Evolutionary conservation across 257 asterid species (phyloP).

Genomic region (Primulina eburnea): DNA sequence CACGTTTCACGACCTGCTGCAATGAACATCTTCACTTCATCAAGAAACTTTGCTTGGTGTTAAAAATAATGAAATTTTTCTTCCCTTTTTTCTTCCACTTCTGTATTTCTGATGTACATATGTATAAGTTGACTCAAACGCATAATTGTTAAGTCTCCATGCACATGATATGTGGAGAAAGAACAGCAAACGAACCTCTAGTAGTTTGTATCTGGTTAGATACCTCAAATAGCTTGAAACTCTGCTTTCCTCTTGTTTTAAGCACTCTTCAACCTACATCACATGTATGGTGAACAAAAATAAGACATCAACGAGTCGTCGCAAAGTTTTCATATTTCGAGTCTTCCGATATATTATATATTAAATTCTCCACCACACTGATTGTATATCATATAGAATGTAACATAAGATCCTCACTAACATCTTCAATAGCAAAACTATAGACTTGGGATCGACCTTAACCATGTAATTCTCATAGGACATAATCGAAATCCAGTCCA

Average conservation of each 20-base stretch:
- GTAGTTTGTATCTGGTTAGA: constrained; percentile 28
- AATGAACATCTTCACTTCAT: background rate
- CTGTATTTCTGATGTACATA: background rate
- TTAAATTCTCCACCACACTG: background rate
- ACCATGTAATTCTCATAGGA: constrained; percentile 30
- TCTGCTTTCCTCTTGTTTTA: constrained; percentile 33
- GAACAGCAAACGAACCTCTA: constrained; percentile 30
- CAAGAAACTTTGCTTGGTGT: background rate
- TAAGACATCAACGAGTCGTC: background rate
- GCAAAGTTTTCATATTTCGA: background rate
- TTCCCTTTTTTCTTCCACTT: background rate
- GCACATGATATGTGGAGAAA: background rate
- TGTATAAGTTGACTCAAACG: background rate
- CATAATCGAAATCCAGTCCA: constrained; percentile 28
- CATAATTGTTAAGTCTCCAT: background rate
- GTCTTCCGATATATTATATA: background rate
- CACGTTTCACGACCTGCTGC: constrained; percentile 34
- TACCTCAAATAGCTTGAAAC: constrained; percentile 25
- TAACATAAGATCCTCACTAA: background rate
- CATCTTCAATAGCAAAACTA: background rate
- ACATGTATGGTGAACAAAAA: background rate
- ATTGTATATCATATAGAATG: too few relatives aligned
- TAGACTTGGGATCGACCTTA: constrained; percentile 30
- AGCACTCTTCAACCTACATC: constrained; percentile 36
- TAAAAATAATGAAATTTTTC: too few relatives aligned